These are phyloP conservation scores for Austroboletus eburneus DNA, from an alignment of 768 basidiomycete species.

Conservation along the genomic window DNA sequence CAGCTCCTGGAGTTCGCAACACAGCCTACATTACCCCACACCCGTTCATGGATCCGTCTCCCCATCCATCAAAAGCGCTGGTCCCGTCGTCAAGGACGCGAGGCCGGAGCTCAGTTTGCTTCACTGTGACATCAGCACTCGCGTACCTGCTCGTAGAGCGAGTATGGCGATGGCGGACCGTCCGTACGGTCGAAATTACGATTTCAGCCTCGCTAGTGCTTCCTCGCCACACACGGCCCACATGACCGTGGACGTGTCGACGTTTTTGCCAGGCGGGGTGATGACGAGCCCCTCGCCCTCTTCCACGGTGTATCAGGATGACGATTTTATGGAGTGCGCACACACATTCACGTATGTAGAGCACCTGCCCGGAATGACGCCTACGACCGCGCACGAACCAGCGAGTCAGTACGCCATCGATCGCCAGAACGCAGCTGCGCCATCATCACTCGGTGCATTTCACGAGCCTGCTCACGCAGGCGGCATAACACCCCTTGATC, in stretches of 20 bases:
- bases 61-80: conserved; percentile 6
- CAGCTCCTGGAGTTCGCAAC: conserved; percentile 22
- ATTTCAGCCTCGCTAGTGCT: conserved; percentile 3
- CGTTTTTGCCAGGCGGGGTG: conserved; percentile 12
- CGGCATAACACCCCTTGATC: conserved; percentile 22
- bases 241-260: conserved; percentile 9
- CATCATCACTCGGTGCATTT: conserved; percentile 15
- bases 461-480: conserved; percentile 13
- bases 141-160: conserved; percentile 12
- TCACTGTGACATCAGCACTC: conserved; percentile 21
- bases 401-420: conserved; percentile 11
- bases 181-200: not conserved
- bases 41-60: conserved; percentile 19
- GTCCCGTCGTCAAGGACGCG: conserved; percentile 22
- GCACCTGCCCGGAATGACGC: conserved; percentile 13
- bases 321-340: conserved; percentile 16
- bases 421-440: not conserved
- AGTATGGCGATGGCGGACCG: conserved; percentile 13
- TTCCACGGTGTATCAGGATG: conserved; percentile 21
- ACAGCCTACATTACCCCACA: conserved; percentile 25
- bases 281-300: conserved; percentile 21
- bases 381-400: conserved; percentile 8
- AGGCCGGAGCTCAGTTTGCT: conserved; percentile 14
- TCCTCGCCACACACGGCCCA: conserved; percentile 11
- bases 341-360: conserved; percentile 14